Conservation (phyloP, 495 filamentous ascomycete species). For the Neurospora pannonica region DNA sequence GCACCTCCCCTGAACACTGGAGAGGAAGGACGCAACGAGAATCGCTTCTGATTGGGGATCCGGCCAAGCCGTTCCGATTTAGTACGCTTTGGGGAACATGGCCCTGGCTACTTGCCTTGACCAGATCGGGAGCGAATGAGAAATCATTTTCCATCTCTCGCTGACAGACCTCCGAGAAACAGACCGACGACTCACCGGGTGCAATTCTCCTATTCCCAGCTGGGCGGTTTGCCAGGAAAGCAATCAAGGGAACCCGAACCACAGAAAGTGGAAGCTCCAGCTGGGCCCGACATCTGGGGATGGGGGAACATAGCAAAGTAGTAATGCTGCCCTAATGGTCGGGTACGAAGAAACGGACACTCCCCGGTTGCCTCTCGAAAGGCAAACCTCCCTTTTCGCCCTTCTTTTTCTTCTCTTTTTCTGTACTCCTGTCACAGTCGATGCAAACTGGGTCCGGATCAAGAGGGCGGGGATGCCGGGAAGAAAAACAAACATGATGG, state of each 20-base stretch:
- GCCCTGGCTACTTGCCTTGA: neutral
- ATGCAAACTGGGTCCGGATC: neutral
- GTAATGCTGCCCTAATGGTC: neutral
- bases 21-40: neutral
- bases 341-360: neutral
- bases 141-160: neutral
- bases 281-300: neutral
- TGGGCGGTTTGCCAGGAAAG: neutral
- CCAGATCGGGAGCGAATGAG: neutral
- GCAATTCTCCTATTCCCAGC: neutral
- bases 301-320: neutral
- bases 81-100: neutral
- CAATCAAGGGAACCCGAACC: neutral
- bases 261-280: neutral
- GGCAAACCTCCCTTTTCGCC: neutral
- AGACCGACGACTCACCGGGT: neutral
- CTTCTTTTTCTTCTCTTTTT: neutral
- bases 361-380: neutral
- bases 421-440: neutral
- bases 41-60: neutral
- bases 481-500: neutral
- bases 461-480: neutral
- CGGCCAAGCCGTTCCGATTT: neutral
- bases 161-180: neutral
- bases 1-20: slow-evolving; percentile 12